Evolutionary conservation across 352 stramenopile genomes (phyloP).

Genomic region (Hyphochytrium catenoides): DNA sequence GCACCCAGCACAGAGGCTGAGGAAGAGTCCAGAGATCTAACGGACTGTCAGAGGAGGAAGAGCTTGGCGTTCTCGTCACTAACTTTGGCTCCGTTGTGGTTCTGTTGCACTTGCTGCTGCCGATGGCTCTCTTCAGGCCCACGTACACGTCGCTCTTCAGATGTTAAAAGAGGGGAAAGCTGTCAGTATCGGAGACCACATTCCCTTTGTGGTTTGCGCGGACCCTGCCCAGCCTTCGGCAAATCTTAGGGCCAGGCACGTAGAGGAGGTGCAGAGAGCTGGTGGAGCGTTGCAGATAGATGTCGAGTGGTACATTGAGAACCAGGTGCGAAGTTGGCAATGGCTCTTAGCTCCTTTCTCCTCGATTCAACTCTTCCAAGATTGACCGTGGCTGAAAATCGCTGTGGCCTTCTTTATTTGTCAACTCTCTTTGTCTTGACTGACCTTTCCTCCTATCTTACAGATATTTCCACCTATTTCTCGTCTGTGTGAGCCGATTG

Average conservation of each 20-base stretch:
- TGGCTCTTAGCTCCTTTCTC: too few relatives aligned
- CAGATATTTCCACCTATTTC: slow-evolving; percentile 94
- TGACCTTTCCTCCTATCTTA: slow-evolving; percentile 13
- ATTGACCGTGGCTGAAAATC: too few relatives aligned
- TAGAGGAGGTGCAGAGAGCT: slow-evolving; percentile 47
- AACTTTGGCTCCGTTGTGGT: too few relatives aligned
- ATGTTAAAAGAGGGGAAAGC: slow-evolving; percentile 81
- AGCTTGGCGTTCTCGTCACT: too few relatives aligned
- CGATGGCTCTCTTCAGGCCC: slow-evolving; percentile 19
- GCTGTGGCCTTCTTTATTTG: too few relatives aligned
- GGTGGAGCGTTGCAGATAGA: slow-evolving; percentile 66
- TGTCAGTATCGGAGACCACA: slow-evolving; percentile 94
- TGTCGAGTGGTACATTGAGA: slow-evolving; percentile 89
- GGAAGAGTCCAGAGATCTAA: too few relatives aligned
- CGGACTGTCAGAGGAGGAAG: too few relatives aligned
- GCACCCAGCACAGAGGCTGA: too few relatives aligned
- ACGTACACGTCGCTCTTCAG: slow-evolving; percentile 91
- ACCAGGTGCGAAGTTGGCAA: too few relatives aligned
- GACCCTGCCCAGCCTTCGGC: slow-evolving; percentile 40
- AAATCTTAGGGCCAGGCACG: slow-evolving; percentile 46
- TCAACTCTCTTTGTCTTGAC: neutral
- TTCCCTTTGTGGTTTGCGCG: slow-evolving; percentile 90
- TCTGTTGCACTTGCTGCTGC: too few relatives aligned
- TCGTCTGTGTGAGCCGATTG: slow-evolving; percentile 95
- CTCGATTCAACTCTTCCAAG: too few relatives aligned